phyloP scores from a whole-genome alignment of 2,329 filamentous ascomycete species.

The Ceratocystis cubensis region DNA sequence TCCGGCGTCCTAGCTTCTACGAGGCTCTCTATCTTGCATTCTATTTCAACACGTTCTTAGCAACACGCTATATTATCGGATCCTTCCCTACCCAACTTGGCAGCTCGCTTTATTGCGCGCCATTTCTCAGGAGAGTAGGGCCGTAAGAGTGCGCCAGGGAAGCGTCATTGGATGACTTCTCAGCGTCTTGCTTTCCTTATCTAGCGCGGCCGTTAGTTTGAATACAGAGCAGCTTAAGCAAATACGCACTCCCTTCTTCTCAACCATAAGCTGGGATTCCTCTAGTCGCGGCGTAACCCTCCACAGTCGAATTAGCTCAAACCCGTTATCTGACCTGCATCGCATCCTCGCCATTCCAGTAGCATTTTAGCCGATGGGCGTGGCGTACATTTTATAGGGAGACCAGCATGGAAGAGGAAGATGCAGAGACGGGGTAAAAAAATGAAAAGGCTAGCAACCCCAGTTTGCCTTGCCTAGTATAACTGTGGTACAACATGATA shows the following conservation, averaged over 20 bases:
- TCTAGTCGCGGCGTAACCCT: constrained; percentile 1
- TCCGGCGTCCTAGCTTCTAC: not conserved
- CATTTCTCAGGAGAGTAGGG: not conserved
- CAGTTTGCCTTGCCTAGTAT: not conserved
- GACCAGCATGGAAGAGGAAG: not conserved
- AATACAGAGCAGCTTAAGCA: not conserved
- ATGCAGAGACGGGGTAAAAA: not conserved
- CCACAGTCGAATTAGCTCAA: not conserved
- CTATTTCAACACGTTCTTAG: not conserved
- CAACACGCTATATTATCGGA: not conserved
- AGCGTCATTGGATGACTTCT: not conserved
- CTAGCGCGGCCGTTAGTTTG: not conserved
- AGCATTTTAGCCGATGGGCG: not conserved
- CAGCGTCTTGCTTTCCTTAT: not conserved
- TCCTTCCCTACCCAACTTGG: not conserved
- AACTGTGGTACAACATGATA: not conserved
- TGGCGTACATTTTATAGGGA: not conserved
- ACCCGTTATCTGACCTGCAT: not conserved
- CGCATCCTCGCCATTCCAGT: not conserved
- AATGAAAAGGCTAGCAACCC: not conserved
- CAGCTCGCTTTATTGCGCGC: not conserved
- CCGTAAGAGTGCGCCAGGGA: too few species aligned
- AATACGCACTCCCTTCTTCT: not conserved
- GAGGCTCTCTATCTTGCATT: not conserved
- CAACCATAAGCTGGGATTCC: not conserved